Percentiles rank a stretch among this genome's conserved stretches.
Conservation (phyloP, 2,329 filamentous ascomycete species). For the Botrytis squamosa region DNA sequence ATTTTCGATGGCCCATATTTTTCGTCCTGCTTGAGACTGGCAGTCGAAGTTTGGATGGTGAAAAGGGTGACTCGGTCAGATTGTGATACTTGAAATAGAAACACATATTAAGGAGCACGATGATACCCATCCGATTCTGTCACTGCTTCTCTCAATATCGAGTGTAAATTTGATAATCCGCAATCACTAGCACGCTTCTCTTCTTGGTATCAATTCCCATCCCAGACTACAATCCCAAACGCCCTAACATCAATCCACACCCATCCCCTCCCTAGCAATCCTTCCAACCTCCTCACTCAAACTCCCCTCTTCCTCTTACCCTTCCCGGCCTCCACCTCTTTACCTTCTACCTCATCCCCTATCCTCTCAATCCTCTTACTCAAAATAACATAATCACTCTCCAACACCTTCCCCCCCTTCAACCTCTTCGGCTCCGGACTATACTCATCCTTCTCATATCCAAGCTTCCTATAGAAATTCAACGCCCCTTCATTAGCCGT, state of each 20-base stretch:
- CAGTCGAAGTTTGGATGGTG: neutral
- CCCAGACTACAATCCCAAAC: neutral
- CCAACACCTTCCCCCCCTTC: slow-evolving; percentile 52
- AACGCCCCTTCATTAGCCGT: slow-evolving; percentile 56
- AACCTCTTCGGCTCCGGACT: slow-evolving; percentile 55
- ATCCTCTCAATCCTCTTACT: slow-evolving; percentile 43
- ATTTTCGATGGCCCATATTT: neutral
- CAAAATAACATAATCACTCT: slow-evolving; percentile 60
- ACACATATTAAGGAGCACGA: neutral
- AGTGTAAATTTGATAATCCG: neutral
- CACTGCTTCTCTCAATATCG: neutral
- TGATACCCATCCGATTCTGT: neutral
- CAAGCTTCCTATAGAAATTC: slow-evolving; percentile 60
- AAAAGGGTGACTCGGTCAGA: neutral
- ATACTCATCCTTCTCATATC: slow-evolving; percentile 55
- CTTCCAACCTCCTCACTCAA: neutral
- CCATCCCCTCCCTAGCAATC: neutral
- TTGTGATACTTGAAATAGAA: neutral
- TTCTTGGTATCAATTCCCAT: neutral
- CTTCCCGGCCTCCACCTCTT: neutral
- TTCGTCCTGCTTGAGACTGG: neutral
- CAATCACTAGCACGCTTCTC: neutral
- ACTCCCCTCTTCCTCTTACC: neutral
- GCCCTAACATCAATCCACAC: neutral
- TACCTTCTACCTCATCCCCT: neutral